Percentiles rank a stretch among this genome's conserved stretches.
These are phyloP conservation scores for Aspergillus saccharolyticus DNA, from an alignment of 495 filamentous ascomycete genomes.

Conservation along the genomic window DNA sequence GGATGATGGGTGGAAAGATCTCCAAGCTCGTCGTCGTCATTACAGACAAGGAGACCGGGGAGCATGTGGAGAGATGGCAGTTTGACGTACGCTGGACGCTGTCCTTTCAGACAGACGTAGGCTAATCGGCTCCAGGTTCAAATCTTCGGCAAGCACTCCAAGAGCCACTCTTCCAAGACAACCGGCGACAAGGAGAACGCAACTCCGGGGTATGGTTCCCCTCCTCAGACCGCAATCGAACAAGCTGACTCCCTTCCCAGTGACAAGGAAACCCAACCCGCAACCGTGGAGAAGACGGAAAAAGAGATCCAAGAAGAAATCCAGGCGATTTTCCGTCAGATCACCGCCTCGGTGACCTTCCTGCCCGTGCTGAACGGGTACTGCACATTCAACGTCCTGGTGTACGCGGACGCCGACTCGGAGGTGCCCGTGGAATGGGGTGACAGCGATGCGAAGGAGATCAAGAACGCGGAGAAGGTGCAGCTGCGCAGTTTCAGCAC, in stretches of 20 bases:
- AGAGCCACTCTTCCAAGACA: conserved; percentile 46
- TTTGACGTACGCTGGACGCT: conserved; percentile 65
- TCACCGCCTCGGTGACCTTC: conserved; percentile 96
- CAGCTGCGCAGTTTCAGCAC: conserved; percentile 95
- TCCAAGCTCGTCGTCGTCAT: conserved; percentile 94
- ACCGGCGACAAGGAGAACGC: conserved; percentile 59
- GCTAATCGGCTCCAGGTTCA: conserved; percentile 48
- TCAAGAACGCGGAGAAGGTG: conserved; percentile 91
- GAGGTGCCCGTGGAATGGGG: conserved; percentile 99
- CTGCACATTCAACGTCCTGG: conserved; percentile 97
- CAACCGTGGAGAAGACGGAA: conserved; percentile 69
- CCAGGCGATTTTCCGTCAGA: conserved; percentile 91
- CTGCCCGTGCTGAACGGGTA: conserved; percentile 86
- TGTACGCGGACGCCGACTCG: conserved; percentile 94
- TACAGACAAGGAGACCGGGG: conserved; percentile 91
- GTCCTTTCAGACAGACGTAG: not conserved
- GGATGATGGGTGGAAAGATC: conserved; percentile 95
- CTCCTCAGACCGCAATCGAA: not conserved
- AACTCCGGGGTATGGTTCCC: conserved; percentile 42
- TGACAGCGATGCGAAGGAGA: conserved; percentile 97
- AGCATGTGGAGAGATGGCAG: conserved; percentile 95
- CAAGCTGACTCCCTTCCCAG: conserved; percentile 17
- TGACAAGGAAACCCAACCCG: conserved; percentile 28
- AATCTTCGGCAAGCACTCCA: conserved; percentile 58
- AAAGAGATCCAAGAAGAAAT: conserved; percentile 93